Evolutionary conservation across 345 rosid genomes (phyloP).

Genomic region (Garcia nutans): DNA sequence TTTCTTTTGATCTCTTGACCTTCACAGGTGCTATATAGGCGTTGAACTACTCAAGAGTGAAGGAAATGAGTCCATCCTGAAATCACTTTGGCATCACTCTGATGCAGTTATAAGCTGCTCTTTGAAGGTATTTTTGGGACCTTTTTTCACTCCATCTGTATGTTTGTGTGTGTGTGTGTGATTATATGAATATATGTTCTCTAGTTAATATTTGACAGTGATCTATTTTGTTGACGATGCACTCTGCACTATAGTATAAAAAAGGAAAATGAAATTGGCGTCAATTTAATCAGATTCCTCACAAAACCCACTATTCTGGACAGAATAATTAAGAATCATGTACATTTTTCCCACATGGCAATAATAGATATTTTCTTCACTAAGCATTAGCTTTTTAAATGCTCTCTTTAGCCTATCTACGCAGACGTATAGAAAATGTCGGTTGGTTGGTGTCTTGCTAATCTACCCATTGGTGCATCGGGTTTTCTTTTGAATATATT

Average conservation of each 20-base stretch:
- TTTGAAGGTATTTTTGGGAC: conserved; percentile 38
- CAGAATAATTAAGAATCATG: background rate
- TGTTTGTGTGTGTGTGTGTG: background rate
- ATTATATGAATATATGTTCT: background rate
- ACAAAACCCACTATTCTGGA: background rate
- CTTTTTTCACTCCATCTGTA: background rate
- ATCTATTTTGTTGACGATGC: background rate
- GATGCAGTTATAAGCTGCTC: conserved; percentile 95
- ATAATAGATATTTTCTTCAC: background rate
- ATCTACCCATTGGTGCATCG: no score
- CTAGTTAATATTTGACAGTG: background rate
- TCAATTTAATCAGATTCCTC: background rate
- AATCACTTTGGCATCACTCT: conserved; percentile 80
- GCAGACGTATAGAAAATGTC: background rate
- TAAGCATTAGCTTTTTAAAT: background rate
- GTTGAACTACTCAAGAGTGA: conserved; percentile 77
- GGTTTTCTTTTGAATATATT: no score
- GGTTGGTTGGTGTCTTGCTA: background rate
- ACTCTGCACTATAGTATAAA: background rate
- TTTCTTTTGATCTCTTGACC: background rate
- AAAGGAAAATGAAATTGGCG: background rate
- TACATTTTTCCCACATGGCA: background rate
- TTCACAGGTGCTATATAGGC: conserved; percentile 74
- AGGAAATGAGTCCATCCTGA: conserved; percentile 75
- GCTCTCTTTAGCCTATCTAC: background rate